Percentiles rank a stretch among this genome's conserved stretches.
phyloP scores from a whole-genome alignment of 768 basidiomycete species.

The Tricholoma sp. region DNA sequence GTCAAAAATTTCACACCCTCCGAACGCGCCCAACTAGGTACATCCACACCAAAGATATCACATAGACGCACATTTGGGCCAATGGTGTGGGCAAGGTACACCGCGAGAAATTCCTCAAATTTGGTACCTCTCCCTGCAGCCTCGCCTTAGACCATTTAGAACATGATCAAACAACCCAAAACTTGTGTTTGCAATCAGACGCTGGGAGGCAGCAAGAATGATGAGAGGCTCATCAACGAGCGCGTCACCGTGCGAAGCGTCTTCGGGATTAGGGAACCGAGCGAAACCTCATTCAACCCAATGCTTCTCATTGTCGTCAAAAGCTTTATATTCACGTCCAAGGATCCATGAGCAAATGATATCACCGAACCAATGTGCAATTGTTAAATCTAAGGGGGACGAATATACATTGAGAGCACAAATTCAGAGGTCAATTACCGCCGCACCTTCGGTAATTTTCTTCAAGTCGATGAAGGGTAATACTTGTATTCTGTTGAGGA shows the following conservation, averaged over 20 bases:
- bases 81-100: not conserved
- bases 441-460: not conserved
- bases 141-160: not conserved
- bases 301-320: not conserved
- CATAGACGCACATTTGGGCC: not conserved
- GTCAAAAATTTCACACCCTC: not conserved
- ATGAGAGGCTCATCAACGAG: not conserved
- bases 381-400: not conserved
- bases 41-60: not conserved
- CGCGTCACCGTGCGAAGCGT: not conserved
- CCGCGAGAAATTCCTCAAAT: not conserved
- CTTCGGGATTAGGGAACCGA: not conserved
- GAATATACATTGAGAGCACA: not conserved
- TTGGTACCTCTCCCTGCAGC: not conserved
- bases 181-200: not conserved
- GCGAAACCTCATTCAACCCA: not conserved
- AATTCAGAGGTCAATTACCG: not conserved
- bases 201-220: not conserved
- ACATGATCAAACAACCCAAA: not conserved
- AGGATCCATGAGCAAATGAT: not conserved
- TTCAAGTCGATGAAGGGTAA: not conserved
- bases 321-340: not conserved
- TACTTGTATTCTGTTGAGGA: too few species aligned
- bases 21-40: not conserved
- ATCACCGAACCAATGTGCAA: not conserved